Percentiles rank a stretch among this genome's conserved stretches.
phyloP scores from a whole-genome alignment of 2,329 filamentous ascomycete genomes.

The Xylariomycetidae sp. region DNA sequence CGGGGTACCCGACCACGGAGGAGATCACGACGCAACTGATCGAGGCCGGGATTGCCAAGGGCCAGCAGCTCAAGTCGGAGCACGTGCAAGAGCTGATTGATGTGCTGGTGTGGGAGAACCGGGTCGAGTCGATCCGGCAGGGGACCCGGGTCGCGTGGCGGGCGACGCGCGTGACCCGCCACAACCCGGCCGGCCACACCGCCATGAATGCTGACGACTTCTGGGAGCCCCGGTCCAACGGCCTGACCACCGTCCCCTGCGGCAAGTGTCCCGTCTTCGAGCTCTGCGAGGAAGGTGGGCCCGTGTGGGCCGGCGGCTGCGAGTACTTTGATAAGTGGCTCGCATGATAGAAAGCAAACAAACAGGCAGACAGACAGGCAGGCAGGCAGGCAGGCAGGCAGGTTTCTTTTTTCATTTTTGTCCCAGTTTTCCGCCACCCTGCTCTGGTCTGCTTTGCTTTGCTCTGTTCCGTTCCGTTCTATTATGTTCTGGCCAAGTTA shows the following conservation, averaged over 20 bases:
- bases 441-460: no score
- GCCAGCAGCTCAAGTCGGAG: constrained; percentile 63
- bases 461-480: no score
- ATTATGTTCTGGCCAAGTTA: no score
- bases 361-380: no score
- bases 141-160: constrained; percentile 49
- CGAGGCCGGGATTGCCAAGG: constrained; percentile 63
- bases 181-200: no score
- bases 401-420: no score
- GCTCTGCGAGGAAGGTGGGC: constrained; percentile 84
- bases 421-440: no score
- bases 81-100: constrained; percentile 85
- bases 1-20: constrained; percentile 73
- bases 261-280: constrained; percentile 90
- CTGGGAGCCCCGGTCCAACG: constrained; percentile 53
- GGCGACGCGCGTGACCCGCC: constrained; percentile 15
- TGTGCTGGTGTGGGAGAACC: constrained; percentile 83
- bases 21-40: constrained; percentile 75
- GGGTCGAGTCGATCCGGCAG: constrained; percentile 62
- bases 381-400: no score
- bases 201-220: constrained; percentile 19
- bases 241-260: constrained; percentile 84
- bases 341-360: no score
- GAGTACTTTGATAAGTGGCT: constrained; percentile 90
- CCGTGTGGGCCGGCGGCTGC: constrained; percentile 84